A percentile compares a stretch with the other conserved stretches of the same genome.
Evolutionary conservation across 2,329 filamentous ascomycete genomes (phyloP).

Genomic region (Sporothrix euskadiensis): DNA sequence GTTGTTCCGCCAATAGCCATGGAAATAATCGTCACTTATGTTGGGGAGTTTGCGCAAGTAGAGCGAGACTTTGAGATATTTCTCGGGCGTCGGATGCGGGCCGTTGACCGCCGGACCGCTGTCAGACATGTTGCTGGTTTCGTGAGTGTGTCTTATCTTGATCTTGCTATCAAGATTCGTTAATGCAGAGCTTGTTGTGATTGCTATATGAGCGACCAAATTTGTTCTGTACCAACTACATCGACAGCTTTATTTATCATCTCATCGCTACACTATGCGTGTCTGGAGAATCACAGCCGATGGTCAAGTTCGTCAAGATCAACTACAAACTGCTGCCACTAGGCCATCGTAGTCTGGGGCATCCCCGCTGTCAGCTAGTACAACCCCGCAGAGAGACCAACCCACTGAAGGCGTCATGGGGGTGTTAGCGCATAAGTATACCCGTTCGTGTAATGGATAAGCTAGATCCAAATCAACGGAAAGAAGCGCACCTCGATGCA

Average conservation of each 20-base stretch:
- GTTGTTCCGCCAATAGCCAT: conserved; percentile 37
- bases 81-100: conserved; percentile 27
- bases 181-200: not conserved
- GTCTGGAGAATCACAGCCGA: conserved; percentile 18
- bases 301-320: not conserved
- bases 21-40: conserved; percentile 38
- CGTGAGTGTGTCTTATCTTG: not conserved
- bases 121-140: not conserved
- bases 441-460: conserved; percentile 16
- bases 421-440: conserved; percentile 18
- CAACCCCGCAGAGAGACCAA: conserved; percentile 4
- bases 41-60: conserved; percentile 37
- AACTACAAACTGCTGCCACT: not conserved
- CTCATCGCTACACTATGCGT: not conserved
- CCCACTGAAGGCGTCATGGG: not conserved
- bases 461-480: not conserved
- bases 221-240: not conserved
- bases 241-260: not conserved
- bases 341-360: not conserved
- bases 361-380: not conserved
- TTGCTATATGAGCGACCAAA: not conserved
- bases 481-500: too few relatives aligned
- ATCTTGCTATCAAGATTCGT: not conserved
- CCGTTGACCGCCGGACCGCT: conserved; percentile 18
- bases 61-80: conserved; percentile 35